Base-by-base conservation (phyloP, 2,329 filamentous ascomycete genomes). In the Ophiocordyceps camponoti-floridani region DNA sequence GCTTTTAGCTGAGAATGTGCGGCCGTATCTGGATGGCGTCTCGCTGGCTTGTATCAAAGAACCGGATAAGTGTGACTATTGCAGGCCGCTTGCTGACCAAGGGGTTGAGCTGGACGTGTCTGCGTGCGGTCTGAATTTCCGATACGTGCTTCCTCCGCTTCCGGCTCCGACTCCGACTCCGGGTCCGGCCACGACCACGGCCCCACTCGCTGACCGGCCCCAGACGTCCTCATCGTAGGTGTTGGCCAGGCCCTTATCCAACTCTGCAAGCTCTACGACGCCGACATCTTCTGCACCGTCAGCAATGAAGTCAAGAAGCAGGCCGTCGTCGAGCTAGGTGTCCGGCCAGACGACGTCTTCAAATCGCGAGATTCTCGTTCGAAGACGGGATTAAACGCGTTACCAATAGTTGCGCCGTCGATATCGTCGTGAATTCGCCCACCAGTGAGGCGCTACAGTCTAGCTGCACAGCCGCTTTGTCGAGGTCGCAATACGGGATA, bases 271-370 rank as follows among this genome's bases (percentile, higher is more conserved):
- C 28, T 10, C 12, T 10, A 10, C 28, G 28, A 12, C 28, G 16
- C 40, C 13, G 37, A 44, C 7, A 38, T 46, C 27, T 46, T 42
- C 19, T 37, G 27, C 14, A 46, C 45, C 10, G 45, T 42, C 1
- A 23, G 42, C 12, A 41, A 11, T 11, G 40, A 41, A 3, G 54
- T 52, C 12, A 62, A 64, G 47, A 48, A 48, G 5, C 42, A 53
- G 13, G 44, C 58, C 1, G 43, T 63, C 7, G 52, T 48, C 16
- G 48, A 55, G 1, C 38, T 40, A 9, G 38, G 38, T 18, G 18
- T 46, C 5, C 19, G 7, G n/a, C 13, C 18, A 7, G 38, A 41
- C 3, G 38, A 42, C 7, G 42, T 46, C 26, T 46, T 44, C 37
- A 42, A 11, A 27, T 42, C 38, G 14, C 42, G 45, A 10, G 40